Conservation (phyloP, 129 eudicot genomes). For the Artemisia annua region DNA sequence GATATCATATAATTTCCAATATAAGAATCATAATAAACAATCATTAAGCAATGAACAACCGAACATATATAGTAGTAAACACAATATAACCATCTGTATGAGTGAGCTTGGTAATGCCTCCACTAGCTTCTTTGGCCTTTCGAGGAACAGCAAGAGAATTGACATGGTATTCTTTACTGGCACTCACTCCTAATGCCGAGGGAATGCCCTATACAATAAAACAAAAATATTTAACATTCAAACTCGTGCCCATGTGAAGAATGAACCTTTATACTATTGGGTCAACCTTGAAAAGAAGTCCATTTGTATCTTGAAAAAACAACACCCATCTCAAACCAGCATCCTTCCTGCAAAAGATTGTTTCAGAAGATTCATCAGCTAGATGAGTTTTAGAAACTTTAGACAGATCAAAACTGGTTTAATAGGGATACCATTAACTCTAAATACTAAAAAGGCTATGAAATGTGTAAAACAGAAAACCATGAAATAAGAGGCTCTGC, state of each 20-base stretch:
- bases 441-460: neutral
- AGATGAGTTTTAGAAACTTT: neutral
- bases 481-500: constrained; percentile 3
- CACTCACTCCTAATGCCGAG: constrained; percentile 89
- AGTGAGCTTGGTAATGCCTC: constrained; percentile 95
- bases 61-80: constrained; percentile 6
- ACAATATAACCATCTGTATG: constrained; percentile 81
- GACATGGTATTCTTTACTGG: constrained; percentile 75
- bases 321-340: constrained; percentile 88
- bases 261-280: neutral
- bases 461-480: neutral
- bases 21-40: neutral
- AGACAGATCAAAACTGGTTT: neutral
- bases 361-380: neutral
- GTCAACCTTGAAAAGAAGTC: constrained; percentile 91
- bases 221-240: constrained; percentile 2
- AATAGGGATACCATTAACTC: neutral
- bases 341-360: constrained; percentile 60
- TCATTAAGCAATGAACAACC: neutral
- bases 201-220: constrained; percentile 72
- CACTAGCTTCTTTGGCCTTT: constrained; percentile 97
- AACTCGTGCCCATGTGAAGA: constrained; percentile 7
- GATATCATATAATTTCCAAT: constrained; percentile 12
- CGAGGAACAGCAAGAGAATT: constrained; percentile 97
- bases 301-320: constrained; percentile 97